Evolutionary conservation across 495 filamentous ascomycete genomes (phyloP), one percentile per base, ranked within the genome.

Genomic region (Cercophora sp.): DNA sequence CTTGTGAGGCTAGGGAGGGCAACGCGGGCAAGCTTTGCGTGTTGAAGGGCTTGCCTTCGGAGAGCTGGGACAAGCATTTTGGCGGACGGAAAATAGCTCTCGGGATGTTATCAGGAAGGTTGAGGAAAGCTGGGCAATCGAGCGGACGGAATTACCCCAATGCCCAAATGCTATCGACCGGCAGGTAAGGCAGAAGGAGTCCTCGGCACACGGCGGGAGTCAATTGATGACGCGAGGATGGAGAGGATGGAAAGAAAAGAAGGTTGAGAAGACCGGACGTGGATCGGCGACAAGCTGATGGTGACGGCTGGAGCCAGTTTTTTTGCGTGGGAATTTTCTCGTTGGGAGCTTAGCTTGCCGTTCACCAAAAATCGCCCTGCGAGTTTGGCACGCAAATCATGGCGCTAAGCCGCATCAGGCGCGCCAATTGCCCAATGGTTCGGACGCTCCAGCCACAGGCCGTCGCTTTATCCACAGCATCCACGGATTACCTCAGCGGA

Each of bases 61-160:
- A 82, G 67, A 22, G 73, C 72, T 23, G 76, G 76, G 55, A 71
- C 69, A 61, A 79, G 73, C 79, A 82, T 82, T 42, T 61, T 77
- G 67, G 60, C 29, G 37, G 40, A 8, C 58, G 50, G 50, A 62
- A 68, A 70, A 67, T 65, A 58, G 57, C 62, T 66, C 63, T 63
- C 48, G 31, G 15, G 40, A 29, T 27, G 34, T 35, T 9, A 31
- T 43, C 29, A 50, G 51, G 51, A 48, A 54, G 52, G 64, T 55
- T 58, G 52, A 53, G 50, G 52, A 55, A 43, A 55, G 55, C 45
- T 59, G 51, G 18, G 40, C 48, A 41, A 34, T 47, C 16, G 15
- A 45, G 39, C 42, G 52, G 52, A 62, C 56, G 52, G 49, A 59
- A 60, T 10, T 48, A 58, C 59, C 54, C 57, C 46, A 51, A 57